phyloP scores from a whole-genome alignment of 306 rosid species.

The Vigna radiata region DNA sequence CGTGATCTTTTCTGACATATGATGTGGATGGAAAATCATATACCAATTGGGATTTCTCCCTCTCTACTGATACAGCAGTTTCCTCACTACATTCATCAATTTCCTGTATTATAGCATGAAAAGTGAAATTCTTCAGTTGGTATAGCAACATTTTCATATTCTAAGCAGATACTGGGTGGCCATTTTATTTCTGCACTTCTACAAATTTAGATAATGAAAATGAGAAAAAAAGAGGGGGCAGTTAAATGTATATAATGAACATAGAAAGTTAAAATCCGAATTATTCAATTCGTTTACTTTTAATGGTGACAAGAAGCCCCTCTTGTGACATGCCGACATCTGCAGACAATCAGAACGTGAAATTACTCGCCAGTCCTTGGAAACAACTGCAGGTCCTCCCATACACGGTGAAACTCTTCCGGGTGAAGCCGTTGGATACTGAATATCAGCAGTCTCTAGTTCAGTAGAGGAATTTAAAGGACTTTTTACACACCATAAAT shows the following conservation, averaged over 20 bases:
- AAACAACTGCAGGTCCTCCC: slow-evolving; percentile 47
- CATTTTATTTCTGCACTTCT: not conserved
- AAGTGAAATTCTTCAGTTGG: slow-evolving; percentile 2
- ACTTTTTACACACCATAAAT: slow-evolving; percentile 32
- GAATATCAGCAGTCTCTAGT: slow-evolving; percentile 42
- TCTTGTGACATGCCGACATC: slow-evolving; percentile 29
- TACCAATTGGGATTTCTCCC: slow-evolving; percentile 44
- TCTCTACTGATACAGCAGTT: slow-evolving; percentile 46
- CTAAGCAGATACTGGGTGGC: not conserved
- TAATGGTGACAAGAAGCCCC: slow-evolving; percentile 57
- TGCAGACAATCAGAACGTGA: slow-evolving; percentile 47
- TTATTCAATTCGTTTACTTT: slow-evolving; percentile 53
- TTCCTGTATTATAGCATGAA: slow-evolving; percentile 59
- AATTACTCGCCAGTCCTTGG: slow-evolving; percentile 36
- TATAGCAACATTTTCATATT: slow-evolving; percentile 1
- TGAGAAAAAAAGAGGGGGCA: not conserved
- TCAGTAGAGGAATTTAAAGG: slow-evolving; percentile 42
- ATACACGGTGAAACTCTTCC: slow-evolving; percentile 32
- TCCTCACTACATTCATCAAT: slow-evolving; percentile 53
- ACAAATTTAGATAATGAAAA: not conserved
- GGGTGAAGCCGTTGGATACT: slow-evolving; percentile 42
- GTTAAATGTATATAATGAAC: not conserved
- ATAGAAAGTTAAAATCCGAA: slow-evolving; percentile 8
- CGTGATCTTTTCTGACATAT: slow-evolving; percentile 40
- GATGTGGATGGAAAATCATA: slow-evolving; percentile 52